phyloP scores from a whole-genome alignment of 352 stramenopile genomes.

The Pythium folliculosum region DNA sequence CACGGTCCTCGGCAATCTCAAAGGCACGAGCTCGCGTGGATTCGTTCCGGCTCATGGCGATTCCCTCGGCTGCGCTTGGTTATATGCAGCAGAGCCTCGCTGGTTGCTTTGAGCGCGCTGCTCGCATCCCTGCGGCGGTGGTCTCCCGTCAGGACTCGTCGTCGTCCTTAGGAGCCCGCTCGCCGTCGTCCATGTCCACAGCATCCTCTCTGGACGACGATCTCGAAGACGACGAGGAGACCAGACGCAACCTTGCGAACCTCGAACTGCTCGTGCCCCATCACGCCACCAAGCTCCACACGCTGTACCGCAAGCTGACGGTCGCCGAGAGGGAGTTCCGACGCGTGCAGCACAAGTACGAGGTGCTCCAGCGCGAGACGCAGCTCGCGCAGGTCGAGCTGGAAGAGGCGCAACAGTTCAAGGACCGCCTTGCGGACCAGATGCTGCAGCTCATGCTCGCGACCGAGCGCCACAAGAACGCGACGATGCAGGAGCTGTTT shows the following conservation, averaged over 20 bases:
- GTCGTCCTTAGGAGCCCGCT: conserved; percentile 8
- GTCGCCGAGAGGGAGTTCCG: conserved; percentile 47
- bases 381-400: conserved; percentile 69
- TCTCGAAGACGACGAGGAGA: conserved; percentile 49
- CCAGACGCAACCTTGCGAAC: conserved; percentile 47
- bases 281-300: conserved; percentile 47
- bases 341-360: conserved; percentile 37
- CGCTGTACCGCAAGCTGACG: conserved; percentile 50
- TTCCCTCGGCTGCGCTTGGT: conserved; percentile 35
- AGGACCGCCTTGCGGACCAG: conserved; percentile 73
- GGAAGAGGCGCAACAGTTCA: conserved; percentile 74
- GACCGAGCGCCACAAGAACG: conserved; percentile 70
- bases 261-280: conserved; percentile 69
- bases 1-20: conserved; percentile 34
- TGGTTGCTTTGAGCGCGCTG: conserved; percentile 60
- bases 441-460: conserved; percentile 72
- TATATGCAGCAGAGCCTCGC: conserved; percentile 65
- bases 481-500: conserved; percentile 77
- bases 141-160: conserved; percentile 22
- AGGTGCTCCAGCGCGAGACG: conserved; percentile 39
- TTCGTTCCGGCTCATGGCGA: conserved; percentile 15
- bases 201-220: conserved; percentile 32
- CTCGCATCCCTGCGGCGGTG: conserved; percentile 26
- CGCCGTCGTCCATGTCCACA: conserved; percentile 27
- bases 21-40: conserved; percentile 11